Evolutionary conservation across 345 rosid genomes (phyloP).

Genomic region (Brassica incana): DNA sequence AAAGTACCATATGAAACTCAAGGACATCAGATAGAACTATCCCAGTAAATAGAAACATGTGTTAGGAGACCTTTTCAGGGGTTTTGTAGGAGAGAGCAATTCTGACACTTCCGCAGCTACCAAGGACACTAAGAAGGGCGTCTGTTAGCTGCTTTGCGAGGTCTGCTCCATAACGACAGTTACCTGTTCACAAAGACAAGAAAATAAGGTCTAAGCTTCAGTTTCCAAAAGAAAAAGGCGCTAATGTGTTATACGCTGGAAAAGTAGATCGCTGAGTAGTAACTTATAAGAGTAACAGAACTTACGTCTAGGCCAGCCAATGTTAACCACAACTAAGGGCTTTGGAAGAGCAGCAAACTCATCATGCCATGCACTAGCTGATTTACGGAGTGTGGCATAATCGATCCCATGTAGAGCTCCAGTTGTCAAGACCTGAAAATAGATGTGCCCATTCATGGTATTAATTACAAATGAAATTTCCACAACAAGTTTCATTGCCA

Average conservation of each 20-base stretch:
- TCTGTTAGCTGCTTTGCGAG: slow-evolving; percentile 80
- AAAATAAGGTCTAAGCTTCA: slow-evolving; percentile 1
- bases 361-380: slow-evolving; percentile 93
- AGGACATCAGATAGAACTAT: not conserved
- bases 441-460: slow-evolving; percentile 7
- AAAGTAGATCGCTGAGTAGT: not conserved
- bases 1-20: not conserved
- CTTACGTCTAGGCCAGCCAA: slow-evolving; percentile 89
- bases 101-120: slow-evolving; percentile 79
- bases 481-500: slow-evolving; percentile 1
- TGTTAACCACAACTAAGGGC: slow-evolving; percentile 86
- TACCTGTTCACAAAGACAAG: slow-evolving; percentile 44
- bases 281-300: slow-evolving; percentile 25
- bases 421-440: slow-evolving; percentile 69
- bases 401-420: slow-evolving; percentile 95
- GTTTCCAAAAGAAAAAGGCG: not conserved
- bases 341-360: slow-evolving; percentile 88
- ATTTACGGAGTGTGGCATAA: slow-evolving; percentile 75
- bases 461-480: slow-evolving; percentile 11
- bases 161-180: slow-evolving; percentile 81
- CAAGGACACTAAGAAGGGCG: slow-evolving; percentile 56
- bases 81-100: slow-evolving; percentile 82
- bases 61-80: slow-evolving; percentile 68
- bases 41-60: not conserved
- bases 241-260: not conserved